Conservation (phyloP, 352 stramenopile species). For the Phytophthora fragariae region DNA sequence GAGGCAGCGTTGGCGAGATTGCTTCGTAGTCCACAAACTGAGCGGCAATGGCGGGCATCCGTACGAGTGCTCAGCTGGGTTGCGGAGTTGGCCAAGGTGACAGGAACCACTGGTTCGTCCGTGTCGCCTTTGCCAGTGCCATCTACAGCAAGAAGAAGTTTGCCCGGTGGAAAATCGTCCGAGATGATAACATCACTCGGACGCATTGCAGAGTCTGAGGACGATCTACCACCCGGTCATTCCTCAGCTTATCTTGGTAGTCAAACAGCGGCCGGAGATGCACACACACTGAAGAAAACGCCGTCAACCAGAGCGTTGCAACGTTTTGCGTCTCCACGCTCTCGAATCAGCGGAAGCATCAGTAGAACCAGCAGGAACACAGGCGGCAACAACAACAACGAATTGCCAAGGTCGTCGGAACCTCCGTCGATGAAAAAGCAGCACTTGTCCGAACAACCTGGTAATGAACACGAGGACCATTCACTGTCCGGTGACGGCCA, state of each 20-base stretch:
- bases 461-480: constrained; percentile 25
- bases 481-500: background rate
- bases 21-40: constrained; percentile 42
- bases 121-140: constrained; percentile 16
- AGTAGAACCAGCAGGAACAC: constrained; percentile 15
- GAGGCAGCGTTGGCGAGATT: constrained; percentile 47
- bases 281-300: constrained; percentile 39
- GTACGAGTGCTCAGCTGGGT: constrained; percentile 56
- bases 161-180: constrained; percentile 18
- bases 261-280: constrained; percentile 16
- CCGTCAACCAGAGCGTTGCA: constrained; percentile 21
- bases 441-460: constrained; percentile 11
- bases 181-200: constrained; percentile 13
- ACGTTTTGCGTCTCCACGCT: constrained; percentile 20
- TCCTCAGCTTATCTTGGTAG: background rate
- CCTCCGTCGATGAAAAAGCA: constrained; percentile 15
- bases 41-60: constrained; percentile 47
- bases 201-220: constrained; percentile 18
- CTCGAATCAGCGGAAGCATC: constrained; percentile 31
- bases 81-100: constrained; percentile 23
- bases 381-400: constrained; percentile 28
- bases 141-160: constrained; percentile 19
- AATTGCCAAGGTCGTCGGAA: constrained; percentile 5
- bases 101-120: background rate
- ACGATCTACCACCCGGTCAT: background rate